These are phyloP conservation scores for Melanopsichium pennsylvanicum DNA, from an alignment of 1,284 basidiomycete genomes.

Conservation along the genomic window DNA sequence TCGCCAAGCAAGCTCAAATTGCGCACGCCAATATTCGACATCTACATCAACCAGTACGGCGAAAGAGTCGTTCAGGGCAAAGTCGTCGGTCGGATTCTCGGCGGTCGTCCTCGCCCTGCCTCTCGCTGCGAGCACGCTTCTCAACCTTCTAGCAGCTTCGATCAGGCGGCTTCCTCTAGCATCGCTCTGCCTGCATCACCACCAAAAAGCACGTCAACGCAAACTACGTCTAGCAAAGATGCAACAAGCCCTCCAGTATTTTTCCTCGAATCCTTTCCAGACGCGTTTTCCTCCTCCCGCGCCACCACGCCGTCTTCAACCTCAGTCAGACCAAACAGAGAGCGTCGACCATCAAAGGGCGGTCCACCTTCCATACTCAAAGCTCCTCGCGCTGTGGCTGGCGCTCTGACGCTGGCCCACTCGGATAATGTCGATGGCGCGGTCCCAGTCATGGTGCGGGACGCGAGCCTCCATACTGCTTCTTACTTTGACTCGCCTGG, in stretches of 20 bases:
- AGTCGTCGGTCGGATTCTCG: constrained; percentile 33
- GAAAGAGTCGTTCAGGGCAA: constrained; percentile 44
- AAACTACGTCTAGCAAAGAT: not conserved
- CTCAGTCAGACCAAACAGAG: constrained; percentile 6
- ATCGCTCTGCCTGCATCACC: not conserved
- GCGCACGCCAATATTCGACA: constrained; percentile 29
- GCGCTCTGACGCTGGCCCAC: constrained; percentile 19
- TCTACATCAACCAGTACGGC: constrained; percentile 50
- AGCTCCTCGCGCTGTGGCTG: constrained; percentile 20
- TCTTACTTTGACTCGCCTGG: constrained; percentile 23
- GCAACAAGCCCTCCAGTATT: constrained; percentile 34
- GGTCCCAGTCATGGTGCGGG: not conserved
- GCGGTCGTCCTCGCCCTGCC: constrained; percentile 29
- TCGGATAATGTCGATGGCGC: constrained; percentile 15
- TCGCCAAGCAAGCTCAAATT: constrained; percentile 18
- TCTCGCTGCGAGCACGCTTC: not conserved
- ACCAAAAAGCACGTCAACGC: not conserved
- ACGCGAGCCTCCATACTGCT: constrained; percentile 19
- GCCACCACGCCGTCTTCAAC: not conserved
- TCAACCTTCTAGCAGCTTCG: not conserved
- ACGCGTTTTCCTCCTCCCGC: constrained; percentile 3
- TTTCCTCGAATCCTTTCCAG: constrained; percentile 49
- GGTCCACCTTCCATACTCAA: constrained; percentile 16
- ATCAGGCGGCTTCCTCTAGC: not conserved
- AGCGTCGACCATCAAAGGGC: constrained; percentile 5